These are phyloP conservation scores for Aspergillus sp. DNA, from an alignment of 2,329 filamentous ascomycete genomes.

Conservation along the genomic window DNA sequence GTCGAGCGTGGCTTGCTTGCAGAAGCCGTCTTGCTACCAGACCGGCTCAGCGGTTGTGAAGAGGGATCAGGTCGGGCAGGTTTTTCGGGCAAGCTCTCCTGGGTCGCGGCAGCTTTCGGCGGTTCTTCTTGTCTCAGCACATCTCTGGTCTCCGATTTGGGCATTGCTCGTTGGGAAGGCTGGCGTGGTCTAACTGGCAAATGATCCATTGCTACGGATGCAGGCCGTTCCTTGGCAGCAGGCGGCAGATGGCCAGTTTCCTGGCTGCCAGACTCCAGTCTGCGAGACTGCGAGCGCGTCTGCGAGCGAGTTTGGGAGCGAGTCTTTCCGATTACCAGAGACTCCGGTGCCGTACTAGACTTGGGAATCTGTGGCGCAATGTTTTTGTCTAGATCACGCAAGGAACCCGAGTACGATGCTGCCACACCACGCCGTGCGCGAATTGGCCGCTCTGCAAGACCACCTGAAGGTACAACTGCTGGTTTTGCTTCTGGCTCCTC, in stretches of 20 bases:
- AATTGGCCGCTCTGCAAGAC: constrained; percentile 44
- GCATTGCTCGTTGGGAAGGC: constrained; percentile 12
- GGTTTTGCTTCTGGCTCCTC: constrained; percentile 20
- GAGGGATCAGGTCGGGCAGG: constrained; percentile 17
- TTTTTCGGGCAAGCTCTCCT: constrained; percentile 6
- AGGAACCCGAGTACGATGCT: constrained; percentile 36
- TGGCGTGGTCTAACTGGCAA: constrained; percentile 16
- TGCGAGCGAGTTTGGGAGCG: constrained; percentile 36
- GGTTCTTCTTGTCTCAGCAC: not conserved
- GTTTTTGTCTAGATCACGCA: constrained; percentile 34
- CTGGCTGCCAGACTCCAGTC: constrained; percentile 36
- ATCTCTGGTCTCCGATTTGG: constrained; percentile 11
- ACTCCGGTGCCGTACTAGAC: constrained; percentile 34
- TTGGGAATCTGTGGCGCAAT: constrained; percentile 32
- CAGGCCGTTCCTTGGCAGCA: constrained; percentile 25
- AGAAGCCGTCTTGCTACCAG: constrained; percentile 31
- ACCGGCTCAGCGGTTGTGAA: constrained; percentile 22
- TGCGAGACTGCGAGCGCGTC: constrained; percentile 45
- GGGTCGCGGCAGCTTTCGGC: not conserved
- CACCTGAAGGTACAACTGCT: constrained; percentile 28
- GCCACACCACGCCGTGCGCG: constrained; percentile 39
- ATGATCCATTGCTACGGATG: constrained; percentile 25
- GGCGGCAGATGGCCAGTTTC: constrained; percentile 17
- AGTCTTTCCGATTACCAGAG: constrained; percentile 44
- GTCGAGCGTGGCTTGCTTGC: constrained; percentile 37